Conservation (phyloP, 1,139 yeast genomes). For the Yamadazyma aaseri region DNA sequence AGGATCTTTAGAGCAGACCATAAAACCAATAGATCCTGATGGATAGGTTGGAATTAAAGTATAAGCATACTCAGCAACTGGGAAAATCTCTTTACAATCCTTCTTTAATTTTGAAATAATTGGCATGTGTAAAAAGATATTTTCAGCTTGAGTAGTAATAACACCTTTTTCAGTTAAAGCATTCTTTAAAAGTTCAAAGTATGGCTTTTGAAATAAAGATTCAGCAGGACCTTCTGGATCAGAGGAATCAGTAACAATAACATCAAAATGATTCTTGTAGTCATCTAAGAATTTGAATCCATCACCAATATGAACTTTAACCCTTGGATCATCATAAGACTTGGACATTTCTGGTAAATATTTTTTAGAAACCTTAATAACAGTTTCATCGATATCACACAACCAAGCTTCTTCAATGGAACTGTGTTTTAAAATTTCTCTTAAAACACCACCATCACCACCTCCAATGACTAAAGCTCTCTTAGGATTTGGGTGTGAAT, state of each 20-base stretch:
- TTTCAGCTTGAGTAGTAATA: slow-evolving; percentile 88
- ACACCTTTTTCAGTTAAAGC: slow-evolving; percentile 88
- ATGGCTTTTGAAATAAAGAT: slow-evolving; percentile 80
- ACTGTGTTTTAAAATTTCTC: slow-evolving; percentile 88
- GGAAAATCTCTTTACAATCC: slow-evolving; percentile 78
- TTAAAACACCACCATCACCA: slow-evolving; percentile 94
- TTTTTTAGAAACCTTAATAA: slow-evolving; percentile 75
- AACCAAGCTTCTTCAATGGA: slow-evolving; percentile 81
- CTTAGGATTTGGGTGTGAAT: slow-evolving; percentile 89
- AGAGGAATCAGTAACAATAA: slow-evolving; percentile 89
- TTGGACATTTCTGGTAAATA: slow-evolving; percentile 83
- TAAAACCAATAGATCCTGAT: slow-evolving; percentile 90
- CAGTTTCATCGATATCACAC: slow-evolving; percentile 91
- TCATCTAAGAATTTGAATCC: slow-evolving; percentile 88
- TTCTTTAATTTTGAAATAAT: slow-evolving; percentile 73
- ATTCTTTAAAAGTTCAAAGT: slow-evolving; percentile 72
- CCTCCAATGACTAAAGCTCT: slow-evolving; percentile 91
- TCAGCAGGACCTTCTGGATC: slow-evolving; percentile 98
- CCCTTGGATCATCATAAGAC: slow-evolving; percentile 78
- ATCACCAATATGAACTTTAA: slow-evolving; percentile 80
- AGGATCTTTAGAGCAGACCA: slow-evolving; percentile 83
- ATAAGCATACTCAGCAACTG: slow-evolving; percentile 83
- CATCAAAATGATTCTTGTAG: slow-evolving; percentile 72
- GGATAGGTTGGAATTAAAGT: slow-evolving; percentile 93
- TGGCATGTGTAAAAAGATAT: slow-evolving; percentile 83